Conservation (phyloP, 2,329 filamentous ascomycete genomes). For the Aspergillus sp. region DNA sequence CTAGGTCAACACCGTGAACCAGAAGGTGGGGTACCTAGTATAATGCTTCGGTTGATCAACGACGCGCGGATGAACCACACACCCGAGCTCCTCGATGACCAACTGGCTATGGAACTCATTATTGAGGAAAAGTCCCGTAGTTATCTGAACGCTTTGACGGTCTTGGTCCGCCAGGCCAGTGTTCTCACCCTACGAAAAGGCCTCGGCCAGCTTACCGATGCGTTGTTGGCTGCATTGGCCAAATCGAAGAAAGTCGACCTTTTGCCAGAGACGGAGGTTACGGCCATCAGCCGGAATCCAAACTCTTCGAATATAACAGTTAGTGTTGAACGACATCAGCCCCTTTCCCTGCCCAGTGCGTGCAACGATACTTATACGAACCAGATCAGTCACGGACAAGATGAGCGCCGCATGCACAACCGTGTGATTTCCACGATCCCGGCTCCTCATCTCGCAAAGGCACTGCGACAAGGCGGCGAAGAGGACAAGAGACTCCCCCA, state of each 20-base stretch:
- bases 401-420: conserved; percentile 19
- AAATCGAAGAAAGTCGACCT: conserved; percentile 61
- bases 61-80: conserved; percentile 6
- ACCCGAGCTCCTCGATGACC: conserved; percentile 26
- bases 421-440: conserved; percentile 36
- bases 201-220: conserved; percentile 60
- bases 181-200: conserved; percentile 53
- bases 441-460: conserved; percentile 25
- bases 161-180: conserved; percentile 26
- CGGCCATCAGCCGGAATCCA: conserved; percentile 39
- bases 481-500: conserved; percentile 11
- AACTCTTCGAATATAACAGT: conserved; percentile 24
- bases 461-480: conserved; percentile 18
- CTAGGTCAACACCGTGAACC: too few relatives aligned
- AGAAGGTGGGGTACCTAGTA: too few relatives aligned
- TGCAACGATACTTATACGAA: neutral
- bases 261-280: conserved; percentile 51
- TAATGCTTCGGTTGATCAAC: too few relatives aligned
- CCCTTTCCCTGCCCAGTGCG: neutral
- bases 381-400: conserved; percentile 4
- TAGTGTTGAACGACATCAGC: conserved; percentile 5
- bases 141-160: conserved; percentile 17
- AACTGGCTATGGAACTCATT: conserved; percentile 23
- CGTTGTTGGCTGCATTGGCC: conserved; percentile 53
- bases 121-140: conserved; percentile 10